Conservation (phyloP, 2,329 filamentous ascomycete genomes). For the Diaporthe sp. region DNA sequence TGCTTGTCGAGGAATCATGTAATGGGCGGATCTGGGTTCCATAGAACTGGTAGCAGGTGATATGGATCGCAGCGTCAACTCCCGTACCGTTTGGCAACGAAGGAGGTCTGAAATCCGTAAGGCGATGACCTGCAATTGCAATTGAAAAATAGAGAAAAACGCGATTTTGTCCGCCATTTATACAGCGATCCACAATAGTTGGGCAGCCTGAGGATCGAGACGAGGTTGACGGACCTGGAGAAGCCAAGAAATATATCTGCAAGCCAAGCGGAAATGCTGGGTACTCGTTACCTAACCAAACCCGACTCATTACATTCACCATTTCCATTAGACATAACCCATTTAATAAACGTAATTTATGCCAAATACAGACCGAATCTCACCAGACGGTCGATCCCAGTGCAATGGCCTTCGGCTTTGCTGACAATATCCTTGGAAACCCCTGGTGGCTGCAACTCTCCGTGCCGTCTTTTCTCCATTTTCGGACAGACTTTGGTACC, state of each 20-base stretch:
- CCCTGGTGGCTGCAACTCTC: background rate
- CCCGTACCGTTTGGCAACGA: background rate
- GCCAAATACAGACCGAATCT: background rate
- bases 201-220: background rate
- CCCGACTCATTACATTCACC: conserved; percentile 8
- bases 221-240: background rate
- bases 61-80: conserved; percentile 5
- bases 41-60: background rate
- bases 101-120: background rate
- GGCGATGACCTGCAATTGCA: background rate
- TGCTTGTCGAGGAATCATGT: conserved; percentile 21
- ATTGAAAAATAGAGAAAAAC: background rate
- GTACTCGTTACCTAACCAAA: conserved; percentile 21
- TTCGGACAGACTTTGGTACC: background rate
- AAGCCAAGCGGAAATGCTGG: conserved; percentile 10
- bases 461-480: background rate
- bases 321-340: conserved; percentile 26
- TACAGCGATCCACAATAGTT: background rate
- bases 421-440: background rate
- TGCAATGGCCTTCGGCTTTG: background rate
- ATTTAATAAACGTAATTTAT: conserved; percentile 16
- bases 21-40: conserved; percentile 12
- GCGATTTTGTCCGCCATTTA: background rate
- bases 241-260: conserved; percentile 11
- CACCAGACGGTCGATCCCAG: background rate